Evolutionary conservation across 2,329 filamentous ascomycete species (phyloP).

Genomic region (Ustulina deusta): DNA sequence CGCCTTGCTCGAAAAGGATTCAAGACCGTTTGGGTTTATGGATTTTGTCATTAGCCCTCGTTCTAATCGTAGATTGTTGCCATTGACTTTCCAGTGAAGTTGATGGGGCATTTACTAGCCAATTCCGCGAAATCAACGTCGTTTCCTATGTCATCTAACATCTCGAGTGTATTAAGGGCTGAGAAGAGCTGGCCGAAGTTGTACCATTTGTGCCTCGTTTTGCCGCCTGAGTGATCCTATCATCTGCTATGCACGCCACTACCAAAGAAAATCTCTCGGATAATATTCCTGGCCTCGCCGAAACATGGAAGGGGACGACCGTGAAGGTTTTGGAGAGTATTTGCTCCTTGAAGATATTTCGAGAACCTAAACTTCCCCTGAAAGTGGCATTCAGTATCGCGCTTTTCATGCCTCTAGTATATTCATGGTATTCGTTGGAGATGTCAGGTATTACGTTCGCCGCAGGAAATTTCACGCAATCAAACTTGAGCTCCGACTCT

Average conservation of each 20-base stretch:
- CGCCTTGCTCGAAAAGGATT: no score
- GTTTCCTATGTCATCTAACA: not conserved
- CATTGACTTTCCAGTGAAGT: no score
- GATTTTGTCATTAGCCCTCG: not conserved
- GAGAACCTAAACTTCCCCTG: conserved; percentile 41
- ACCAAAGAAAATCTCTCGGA: not conserved
- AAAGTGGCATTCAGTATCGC: conserved; percentile 39
- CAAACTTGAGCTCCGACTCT: not conserved
- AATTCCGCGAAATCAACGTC: not conserved
- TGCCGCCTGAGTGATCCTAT: not conserved
- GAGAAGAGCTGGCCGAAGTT: not conserved
- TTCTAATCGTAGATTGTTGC: not conserved
- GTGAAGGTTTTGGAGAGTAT: conserved; percentile 36
- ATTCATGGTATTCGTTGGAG: conserved; percentile 27
- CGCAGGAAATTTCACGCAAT: not conserved
- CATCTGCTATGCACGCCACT: not conserved
- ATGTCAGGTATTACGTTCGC: not conserved
- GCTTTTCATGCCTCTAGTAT: conserved; percentile 40
- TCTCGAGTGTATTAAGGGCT: not conserved
- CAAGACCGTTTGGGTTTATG: not conserved
- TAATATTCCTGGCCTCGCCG: not conserved
- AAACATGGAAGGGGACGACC: conserved; percentile 3
- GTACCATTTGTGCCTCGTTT: not conserved
- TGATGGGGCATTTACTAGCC: not conserved
- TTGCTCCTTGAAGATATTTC: conserved; percentile 37